These are phyloP conservation scores for Fusarium verrucosum DNA, from an alignment of 2,329 filamentous ascomycete genomes.

Conservation along the genomic window DNA sequence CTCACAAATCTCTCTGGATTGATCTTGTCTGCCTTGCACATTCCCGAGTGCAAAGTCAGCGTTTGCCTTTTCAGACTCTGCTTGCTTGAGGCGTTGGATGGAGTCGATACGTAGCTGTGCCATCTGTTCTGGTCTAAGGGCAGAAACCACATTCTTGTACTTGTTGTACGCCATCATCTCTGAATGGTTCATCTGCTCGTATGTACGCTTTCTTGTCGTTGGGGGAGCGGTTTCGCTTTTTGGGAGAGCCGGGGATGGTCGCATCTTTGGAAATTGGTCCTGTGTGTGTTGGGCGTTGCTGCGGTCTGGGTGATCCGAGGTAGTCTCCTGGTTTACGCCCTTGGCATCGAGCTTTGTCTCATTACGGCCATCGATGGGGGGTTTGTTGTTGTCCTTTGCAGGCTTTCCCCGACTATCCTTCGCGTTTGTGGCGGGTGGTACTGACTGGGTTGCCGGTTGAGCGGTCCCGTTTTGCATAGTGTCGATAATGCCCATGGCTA, in stretches of 20 bases:
- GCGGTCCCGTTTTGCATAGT: fast-evolving
- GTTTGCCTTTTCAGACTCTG: neutral
- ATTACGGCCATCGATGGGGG: neutral
- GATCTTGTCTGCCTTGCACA: neutral
- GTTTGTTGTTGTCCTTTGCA: neutral
- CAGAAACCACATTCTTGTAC: neutral
- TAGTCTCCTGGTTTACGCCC: too few species aligned
- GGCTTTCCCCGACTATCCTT: too few species aligned
- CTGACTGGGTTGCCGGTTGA: too few species aligned
- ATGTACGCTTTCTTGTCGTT: neutral
- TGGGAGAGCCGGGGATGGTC: too few species aligned
- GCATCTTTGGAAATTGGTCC: too few species aligned
- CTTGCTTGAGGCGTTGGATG: neutral
- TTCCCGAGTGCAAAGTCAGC: neutral
- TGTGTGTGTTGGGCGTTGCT: too few species aligned
- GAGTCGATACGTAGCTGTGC: neutral
- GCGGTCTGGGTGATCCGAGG: too few species aligned
- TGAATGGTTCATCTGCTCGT: neutral
- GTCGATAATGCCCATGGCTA: neutral
- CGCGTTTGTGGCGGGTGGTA: too few species aligned
- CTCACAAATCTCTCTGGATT: neutral
- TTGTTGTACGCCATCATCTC: neutral
- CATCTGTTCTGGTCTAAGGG: fast-evolving
- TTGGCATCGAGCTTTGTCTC: fast-evolving
- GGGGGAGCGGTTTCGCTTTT: too few species aligned